A percentile compares a stretch with the other conserved stretches of the same genome.
phyloP scores from a whole-genome alignment of 1,284 basidiomycete species.

The Puccinia hordei region DNA sequence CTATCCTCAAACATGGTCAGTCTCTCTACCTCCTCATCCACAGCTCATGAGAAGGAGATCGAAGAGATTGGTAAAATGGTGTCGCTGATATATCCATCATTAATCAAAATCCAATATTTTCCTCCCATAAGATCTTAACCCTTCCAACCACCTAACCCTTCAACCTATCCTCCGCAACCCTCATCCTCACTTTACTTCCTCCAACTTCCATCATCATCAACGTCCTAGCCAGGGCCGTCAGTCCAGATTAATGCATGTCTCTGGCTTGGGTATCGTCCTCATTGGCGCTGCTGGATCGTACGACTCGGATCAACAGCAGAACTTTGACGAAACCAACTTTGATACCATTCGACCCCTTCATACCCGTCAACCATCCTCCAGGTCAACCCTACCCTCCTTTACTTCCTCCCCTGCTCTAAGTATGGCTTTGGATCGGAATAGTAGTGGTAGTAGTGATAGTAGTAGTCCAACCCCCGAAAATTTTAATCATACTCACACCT shows the following conservation, averaged over 20 bases:
- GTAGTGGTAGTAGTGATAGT: too few relatives aligned
- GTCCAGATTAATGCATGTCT: background rate
- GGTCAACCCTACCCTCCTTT: conserved; percentile 10
- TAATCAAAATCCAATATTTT: background rate
- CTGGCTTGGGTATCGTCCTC: background rate
- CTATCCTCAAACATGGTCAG: conserved; percentile 15
- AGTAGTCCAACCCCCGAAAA: background rate
- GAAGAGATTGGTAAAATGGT: background rate
- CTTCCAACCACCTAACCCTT: conserved; percentile 3
- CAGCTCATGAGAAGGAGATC: background rate
- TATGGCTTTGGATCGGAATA: background rate
- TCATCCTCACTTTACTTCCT: background rate
- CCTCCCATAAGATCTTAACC: background rate
- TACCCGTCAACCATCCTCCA: conserved; percentile 14
- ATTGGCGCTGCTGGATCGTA: conserved; percentile 6
- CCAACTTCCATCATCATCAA: background rate
- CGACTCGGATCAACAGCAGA: conserved; percentile 13
- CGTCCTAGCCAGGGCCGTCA: background rate
- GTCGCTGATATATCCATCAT: background rate
- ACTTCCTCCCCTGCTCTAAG: background rate
- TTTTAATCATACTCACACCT: background rate
- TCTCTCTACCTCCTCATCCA: background rate
- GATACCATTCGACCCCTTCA: conserved; percentile 31
- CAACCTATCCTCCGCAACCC: background rate
- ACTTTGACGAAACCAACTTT: conserved; percentile 18